These are phyloP conservation scores for Chamaecrista fasciculata DNA, from an alignment of 306 rosid genomes.

Conservation along the genomic window DNA sequence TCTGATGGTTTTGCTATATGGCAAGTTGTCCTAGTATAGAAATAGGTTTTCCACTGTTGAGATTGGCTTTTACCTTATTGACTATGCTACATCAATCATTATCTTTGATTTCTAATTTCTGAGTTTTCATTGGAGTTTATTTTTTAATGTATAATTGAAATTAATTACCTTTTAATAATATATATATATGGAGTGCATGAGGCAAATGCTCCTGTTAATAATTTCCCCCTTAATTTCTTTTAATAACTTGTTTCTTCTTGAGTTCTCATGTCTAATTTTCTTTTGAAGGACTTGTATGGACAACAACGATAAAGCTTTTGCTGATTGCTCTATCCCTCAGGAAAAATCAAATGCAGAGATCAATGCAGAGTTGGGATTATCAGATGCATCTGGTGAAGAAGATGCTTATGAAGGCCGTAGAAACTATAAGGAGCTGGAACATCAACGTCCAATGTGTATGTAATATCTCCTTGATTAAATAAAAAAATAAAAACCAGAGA, in stretches of 20 bases:
- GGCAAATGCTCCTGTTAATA: neutral
- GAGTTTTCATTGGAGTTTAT: neutral
- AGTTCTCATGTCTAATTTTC: slow-evolving; percentile 29
- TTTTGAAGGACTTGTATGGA: slow-evolving; percentile 84
- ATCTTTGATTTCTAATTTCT: slow-evolving; percentile 26
- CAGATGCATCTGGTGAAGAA: slow-evolving; percentile 93
- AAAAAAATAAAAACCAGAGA: neutral
- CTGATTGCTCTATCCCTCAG: slow-evolving; percentile 83
- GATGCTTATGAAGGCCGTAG: slow-evolving; percentile 52
- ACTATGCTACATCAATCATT: slow-evolving; percentile 13
- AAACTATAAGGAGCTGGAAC: slow-evolving; percentile 60
- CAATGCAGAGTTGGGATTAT: slow-evolving; percentile 88
- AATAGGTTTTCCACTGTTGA: slow-evolving; percentile 12
- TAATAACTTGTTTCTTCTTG: slow-evolving; percentile 19
- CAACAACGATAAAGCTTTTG: slow-evolving; percentile 61
- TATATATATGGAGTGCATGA: neutral
- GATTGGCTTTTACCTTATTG: slow-evolving; percentile 13
- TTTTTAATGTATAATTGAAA: slow-evolving; percentile 17
- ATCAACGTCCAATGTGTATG: slow-evolving; percentile 55
- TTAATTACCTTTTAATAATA: slow-evolving; percentile 2
- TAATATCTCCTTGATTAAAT: slow-evolving; percentile 28
- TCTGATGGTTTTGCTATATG: neutral
- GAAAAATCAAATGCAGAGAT: slow-evolving; percentile 97
- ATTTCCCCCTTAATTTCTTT: slow-evolving; percentile 13
- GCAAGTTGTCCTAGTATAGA: slow-evolving; percentile 6